Conservation (phyloP, 1,284 basidiomycete genomes). For the Trametes sp. region DNA sequence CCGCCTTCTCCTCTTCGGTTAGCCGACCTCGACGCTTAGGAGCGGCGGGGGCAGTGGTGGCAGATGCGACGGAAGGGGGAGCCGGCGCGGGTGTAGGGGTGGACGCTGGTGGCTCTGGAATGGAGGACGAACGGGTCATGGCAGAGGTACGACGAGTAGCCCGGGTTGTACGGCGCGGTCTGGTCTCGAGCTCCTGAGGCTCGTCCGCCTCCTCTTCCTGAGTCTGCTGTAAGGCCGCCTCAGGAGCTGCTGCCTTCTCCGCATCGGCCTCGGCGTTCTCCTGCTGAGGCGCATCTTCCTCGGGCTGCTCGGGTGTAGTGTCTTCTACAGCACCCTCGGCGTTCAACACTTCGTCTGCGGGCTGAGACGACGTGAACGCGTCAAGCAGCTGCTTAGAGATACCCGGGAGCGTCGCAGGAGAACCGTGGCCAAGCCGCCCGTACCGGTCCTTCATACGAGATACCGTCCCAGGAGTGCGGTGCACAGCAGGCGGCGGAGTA, state of each 20-base stretch:
- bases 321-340: slow-evolving; percentile 5
- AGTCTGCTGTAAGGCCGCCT: slow-evolving; percentile 2
- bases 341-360: background rate
- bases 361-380: background rate
- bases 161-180: slow-evolving; percentile 24
- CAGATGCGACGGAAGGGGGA: slow-evolving; percentile 14
- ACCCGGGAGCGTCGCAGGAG: slow-evolving; percentile 4
- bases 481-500: slow-evolving; percentile 33
- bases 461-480: slow-evolving; percentile 40
- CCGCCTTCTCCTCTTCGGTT: slow-evolving; percentile 41
- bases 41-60: slow-evolving; percentile 14
- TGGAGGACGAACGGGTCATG: slow-evolving; percentile 8
- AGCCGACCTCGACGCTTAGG: slow-evolving; percentile 36
- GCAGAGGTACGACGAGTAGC: slow-evolving; percentile 11
- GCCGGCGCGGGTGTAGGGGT: slow-evolving; percentile 14
- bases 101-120: slow-evolving; percentile 11
- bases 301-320: background rate
- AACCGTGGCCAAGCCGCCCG: slow-evolving; percentile 37
- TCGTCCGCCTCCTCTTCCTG: slow-evolving; percentile 9
- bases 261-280: background rate
- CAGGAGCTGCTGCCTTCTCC: too few species aligned
- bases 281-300: slow-evolving; percentile 1
- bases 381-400: slow-evolving; percentile 17
- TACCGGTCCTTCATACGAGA: slow-evolving; percentile 48
- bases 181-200: background rate